These are phyloP conservation scores for Tilletia indica DNA, from an alignment of 1,284 basidiomycete species.

Conservation along the genomic window DNA sequence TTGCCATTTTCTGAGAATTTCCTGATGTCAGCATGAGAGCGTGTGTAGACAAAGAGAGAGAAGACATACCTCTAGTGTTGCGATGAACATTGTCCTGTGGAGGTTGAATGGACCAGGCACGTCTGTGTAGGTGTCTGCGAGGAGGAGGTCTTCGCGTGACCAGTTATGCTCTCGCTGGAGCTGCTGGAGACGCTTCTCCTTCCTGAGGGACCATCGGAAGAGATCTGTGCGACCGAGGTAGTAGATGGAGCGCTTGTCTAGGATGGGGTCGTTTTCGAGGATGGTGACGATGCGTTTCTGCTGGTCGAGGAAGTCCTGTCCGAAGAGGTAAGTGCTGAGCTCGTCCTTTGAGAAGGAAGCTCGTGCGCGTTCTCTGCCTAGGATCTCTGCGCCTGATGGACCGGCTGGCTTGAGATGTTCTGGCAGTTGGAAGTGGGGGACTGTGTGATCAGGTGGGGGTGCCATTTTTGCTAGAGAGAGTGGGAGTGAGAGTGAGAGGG, in stretches of 20 bases:
- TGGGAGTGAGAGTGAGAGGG: too few species aligned
- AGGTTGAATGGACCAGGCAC: constrained; percentile 39
- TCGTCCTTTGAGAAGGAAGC: constrained; percentile 46
- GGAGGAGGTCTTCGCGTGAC: constrained; percentile 28
- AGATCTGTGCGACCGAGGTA: constrained; percentile 54
- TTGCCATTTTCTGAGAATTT: constrained; percentile 44
- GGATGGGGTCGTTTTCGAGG: constrained; percentile 64
- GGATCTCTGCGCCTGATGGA: constrained; percentile 38
- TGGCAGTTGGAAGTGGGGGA: constrained; percentile 31
- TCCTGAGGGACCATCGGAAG: constrained; percentile 51
- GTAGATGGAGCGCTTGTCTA: constrained; percentile 67
- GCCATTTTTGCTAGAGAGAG: background rate
- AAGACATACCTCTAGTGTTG: constrained; percentile 34
- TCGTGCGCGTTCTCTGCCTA: constrained; percentile 43
- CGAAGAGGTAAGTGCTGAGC: constrained; percentile 47
- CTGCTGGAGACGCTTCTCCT: constrained; percentile 56
- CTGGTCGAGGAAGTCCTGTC: constrained; percentile 49
- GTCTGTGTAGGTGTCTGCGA: constrained; percentile 46
- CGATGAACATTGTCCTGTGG: constrained; percentile 34
- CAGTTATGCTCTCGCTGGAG: constrained; percentile 57
- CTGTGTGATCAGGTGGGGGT: background rate
- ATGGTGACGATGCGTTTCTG: constrained; percentile 61
- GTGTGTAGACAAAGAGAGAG: background rate
- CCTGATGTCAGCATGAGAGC: constrained; percentile 38
- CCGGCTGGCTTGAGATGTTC: constrained; percentile 47